Evolutionary conservation across 2,329 filamentous ascomycete genomes (phyloP), one percentile per base, ranked within the genome.

Genomic region (Emydomyces testavorans): DNA sequence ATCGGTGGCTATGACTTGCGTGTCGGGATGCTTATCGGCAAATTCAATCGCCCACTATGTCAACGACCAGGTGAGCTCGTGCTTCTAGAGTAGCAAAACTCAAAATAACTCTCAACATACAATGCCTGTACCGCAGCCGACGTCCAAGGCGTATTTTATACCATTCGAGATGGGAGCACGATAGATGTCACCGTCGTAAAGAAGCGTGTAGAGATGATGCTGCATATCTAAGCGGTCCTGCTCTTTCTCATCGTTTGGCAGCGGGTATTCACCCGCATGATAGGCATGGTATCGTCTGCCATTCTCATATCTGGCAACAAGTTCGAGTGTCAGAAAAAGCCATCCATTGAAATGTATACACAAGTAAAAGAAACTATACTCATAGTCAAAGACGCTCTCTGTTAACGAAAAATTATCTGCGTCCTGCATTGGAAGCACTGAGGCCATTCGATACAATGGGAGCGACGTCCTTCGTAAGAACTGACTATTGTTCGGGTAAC

Each of bases 121-220:
- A 41, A 66, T 60, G 15, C 71, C 71, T 2, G 71, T 75, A 0
- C 72, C 72, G 1, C 70, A 73, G n/a, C 71, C 71, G 21, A 71
- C 56, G 56, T 76, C 73, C 1, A 76, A 60, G 6, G 68, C 60
- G 3, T 58, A 60, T 4, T 50, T 42, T 8, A 62, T 36, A 15
- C 49, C 43, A n/a, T 52, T 48, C 10, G 52, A 43, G 40, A 71
- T 58, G 1, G 68, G 68, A 23, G 67, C 65, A 13, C 64, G 61
- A 50, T 62, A 62, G 2, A 69, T 58, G 24, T 63, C 59, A 23
- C 63, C 65, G 16, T 62, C 63, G 3, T 55, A 56, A 24, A 65
- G 49, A 16, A 66, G 56, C 15, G 58, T 60, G 52, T 63, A 67
- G 46, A 66, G 58, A 48, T 67, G 64, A 53, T 71, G 67, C 49